Conservation (phyloP, 2,329 filamentous ascomycete genomes). For the Hyphodiscus sp. region DNA sequence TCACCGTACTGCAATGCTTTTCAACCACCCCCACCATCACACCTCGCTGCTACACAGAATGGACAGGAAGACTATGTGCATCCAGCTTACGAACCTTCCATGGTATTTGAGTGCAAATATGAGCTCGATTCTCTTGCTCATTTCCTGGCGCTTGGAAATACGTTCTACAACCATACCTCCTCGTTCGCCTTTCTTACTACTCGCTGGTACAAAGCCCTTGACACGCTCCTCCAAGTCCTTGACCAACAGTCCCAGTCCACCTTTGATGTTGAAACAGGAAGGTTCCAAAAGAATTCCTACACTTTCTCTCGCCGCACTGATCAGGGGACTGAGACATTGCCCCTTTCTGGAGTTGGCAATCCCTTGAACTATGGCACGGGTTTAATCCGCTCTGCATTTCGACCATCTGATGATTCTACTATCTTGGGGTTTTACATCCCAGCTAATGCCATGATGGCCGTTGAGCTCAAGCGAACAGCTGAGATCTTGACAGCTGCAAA, state of each 20-base stretch:
- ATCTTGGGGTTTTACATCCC: conserved; percentile 94
- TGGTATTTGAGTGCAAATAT: conserved; percentile 98
- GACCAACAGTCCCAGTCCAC: conserved; percentile 74
- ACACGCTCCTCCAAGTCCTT: conserved; percentile 67
- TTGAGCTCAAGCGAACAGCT: conserved; percentile 73
- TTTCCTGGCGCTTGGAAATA: conserved; percentile 79
- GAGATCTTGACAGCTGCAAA: conserved; percentile 56
- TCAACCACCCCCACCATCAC: conserved; percentile 82
- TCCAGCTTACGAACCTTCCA: conserved; percentile 73
- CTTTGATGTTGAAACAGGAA: conserved; percentile 62
- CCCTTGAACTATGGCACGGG: conserved; percentile 80
- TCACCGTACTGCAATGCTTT: conserved; percentile 98
- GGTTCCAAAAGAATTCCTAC: conserved; percentile 68
- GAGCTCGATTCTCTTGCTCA: conserved; percentile 93
- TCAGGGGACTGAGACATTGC: conserved; percentile 83
- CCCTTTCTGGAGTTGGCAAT: conserved; percentile 78
- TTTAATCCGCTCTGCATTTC: conserved; percentile 83
- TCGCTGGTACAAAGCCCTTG: conserved; percentile 73
- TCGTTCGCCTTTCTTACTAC: conserved; percentile 72
- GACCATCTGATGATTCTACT: conserved; percentile 90
- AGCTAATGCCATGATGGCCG: conserved; percentile 91
- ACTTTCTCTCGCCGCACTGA: conserved; percentile 79
- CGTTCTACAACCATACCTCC: conserved; percentile 75
- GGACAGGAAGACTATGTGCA: conserved; percentile 81
- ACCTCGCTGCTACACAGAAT: conserved; percentile 64